phyloP scores from a whole-genome alignment of 192 early-diverging fungal genomes.

The Coemansia sp. region DNA sequence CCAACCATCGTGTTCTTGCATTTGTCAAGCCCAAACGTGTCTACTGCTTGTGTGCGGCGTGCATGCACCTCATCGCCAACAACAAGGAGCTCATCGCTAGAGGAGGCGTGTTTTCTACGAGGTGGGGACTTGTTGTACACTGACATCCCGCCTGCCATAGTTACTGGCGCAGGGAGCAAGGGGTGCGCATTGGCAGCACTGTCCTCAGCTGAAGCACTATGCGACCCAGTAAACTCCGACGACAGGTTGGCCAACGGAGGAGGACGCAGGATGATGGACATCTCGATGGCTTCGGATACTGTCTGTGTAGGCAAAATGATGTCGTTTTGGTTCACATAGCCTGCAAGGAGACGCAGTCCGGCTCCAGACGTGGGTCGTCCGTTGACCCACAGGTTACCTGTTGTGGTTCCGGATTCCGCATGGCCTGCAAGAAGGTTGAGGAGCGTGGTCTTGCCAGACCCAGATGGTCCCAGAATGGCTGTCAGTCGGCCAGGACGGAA shows the following conservation, averaged over 20 bases:
- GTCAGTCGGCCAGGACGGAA: constrained; percentile 60
- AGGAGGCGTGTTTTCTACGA: too few relatives aligned
- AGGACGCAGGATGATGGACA: constrained; percentile 60
- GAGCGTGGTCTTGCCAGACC: constrained; percentile 67
- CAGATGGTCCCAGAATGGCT: constrained; percentile 65
- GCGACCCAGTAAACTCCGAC: background rate
- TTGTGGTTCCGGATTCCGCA: constrained; percentile 41
- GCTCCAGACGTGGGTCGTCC: constrained; percentile 54
- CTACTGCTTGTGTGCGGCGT: constrained; percentile 53
- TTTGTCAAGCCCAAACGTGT: constrained; percentile 63
- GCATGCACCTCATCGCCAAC: constrained; percentile 2
- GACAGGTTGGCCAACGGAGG: constrained; percentile 11
- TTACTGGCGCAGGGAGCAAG: constrained; percentile 22
- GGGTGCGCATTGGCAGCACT: constrained; percentile 17
- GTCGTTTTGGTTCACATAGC: constrained; percentile 63
- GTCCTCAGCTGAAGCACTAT: too few relatives aligned
- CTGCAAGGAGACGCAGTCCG: constrained; percentile 57
- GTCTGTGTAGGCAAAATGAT: constrained; percentile 69
- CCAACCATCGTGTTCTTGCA: constrained; percentile 71
- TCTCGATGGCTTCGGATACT: constrained; percentile 73
- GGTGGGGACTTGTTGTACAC: too few relatives aligned
- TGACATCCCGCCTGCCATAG: background rate
- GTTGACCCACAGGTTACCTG: constrained; percentile 63
- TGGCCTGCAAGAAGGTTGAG: constrained; percentile 64
- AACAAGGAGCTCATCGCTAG: background rate